phyloP scores from a whole-genome alignment of 2,329 filamentous ascomycete species.

The Claviceps sp. region DNA sequence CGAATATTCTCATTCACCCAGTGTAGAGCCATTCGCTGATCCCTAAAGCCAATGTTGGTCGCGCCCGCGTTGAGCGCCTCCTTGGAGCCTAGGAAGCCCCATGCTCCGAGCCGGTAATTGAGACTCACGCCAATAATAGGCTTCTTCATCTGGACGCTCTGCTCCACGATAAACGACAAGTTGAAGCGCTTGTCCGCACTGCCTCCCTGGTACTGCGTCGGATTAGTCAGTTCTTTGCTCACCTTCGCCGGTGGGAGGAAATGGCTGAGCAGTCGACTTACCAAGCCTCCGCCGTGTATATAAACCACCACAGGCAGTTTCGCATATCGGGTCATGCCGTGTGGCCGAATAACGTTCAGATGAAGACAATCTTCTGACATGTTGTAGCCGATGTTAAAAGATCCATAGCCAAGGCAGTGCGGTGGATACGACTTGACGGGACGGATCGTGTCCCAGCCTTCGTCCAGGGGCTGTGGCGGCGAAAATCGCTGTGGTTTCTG shows the following conservation, averaged over 20 bases:
- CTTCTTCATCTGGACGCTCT: not conserved
- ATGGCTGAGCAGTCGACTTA: not conserved
- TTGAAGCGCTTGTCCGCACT: not conserved
- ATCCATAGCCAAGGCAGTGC: not conserved
- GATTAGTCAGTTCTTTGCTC: too few relatives aligned
- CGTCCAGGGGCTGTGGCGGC: not conserved
- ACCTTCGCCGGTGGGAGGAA: not conserved
- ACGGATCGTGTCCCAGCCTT: not conserved
- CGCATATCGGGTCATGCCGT: not conserved
- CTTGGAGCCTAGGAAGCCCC: conserved; percentile 31
- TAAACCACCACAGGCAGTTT: not conserved
- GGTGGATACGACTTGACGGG: not conserved
- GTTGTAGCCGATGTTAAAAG: not conserved
- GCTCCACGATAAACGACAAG: not conserved
- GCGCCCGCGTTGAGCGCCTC: conserved; percentile 26
- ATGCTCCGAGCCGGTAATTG: conserved; percentile 30
- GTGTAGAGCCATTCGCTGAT: conserved; percentile 31
- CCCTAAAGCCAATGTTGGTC: conserved; percentile 35
- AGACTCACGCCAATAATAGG: not conserved
- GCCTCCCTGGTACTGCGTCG: not conserved
- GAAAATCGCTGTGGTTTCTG: not conserved
- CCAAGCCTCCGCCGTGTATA: not conserved
- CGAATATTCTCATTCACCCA: conserved; percentile 35
- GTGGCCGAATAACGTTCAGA: not conserved
- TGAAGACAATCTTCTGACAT: not conserved